Evolutionary conservation across 768 basidiomycete species (phyloP).

Genomic region (Pleurotus salmoneostramineus): DNA sequence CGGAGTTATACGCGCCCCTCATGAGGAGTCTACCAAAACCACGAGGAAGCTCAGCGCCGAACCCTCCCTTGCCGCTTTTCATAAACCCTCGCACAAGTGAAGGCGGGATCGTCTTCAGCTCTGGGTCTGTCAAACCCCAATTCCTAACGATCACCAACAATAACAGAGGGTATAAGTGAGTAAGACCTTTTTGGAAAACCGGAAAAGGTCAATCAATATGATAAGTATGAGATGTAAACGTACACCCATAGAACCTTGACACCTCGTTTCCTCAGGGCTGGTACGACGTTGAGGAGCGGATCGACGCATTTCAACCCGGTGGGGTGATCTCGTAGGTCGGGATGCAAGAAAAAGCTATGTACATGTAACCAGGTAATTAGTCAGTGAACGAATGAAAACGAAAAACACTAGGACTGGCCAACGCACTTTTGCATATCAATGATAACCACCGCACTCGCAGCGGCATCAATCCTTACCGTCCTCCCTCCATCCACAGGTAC

Average conservation of each 20-base stretch:
- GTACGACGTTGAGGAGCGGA: conserved; percentile 45
- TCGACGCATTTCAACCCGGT: conserved; percentile 56
- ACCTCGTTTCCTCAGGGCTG: conserved; percentile 42
- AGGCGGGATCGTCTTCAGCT: conserved; percentile 59
- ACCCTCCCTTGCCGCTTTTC: conserved; percentile 43
- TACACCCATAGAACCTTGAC: conserved; percentile 66
- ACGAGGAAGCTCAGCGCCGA: conserved; percentile 51
- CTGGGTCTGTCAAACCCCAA: conserved; percentile 68
- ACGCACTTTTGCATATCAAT: conserved; percentile 74
- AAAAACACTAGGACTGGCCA: background rate
- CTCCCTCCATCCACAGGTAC: conserved; percentile 51
- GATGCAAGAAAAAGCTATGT: conserved; percentile 62
- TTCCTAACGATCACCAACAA: conserved; percentile 37
- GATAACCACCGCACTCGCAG: conserved; percentile 52
- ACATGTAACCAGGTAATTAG: too few relatives aligned
- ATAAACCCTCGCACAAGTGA: conserved; percentile 52
- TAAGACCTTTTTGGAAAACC: too few relatives aligned
- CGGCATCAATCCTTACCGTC: conserved; percentile 44
- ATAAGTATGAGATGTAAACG: conserved; percentile 11
- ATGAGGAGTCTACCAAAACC: conserved; percentile 55
- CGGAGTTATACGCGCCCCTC: conserved; percentile 54
- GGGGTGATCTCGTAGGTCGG: conserved; percentile 50
- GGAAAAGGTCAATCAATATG: background rate
- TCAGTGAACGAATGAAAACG: too few relatives aligned
- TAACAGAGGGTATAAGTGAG: background rate